Evolutionary conservation across 2,329 filamentous ascomycete species (phyloP), one percentile per base, ranked within the genome.

Genomic region (Pestalotiopsis sp.): DNA sequence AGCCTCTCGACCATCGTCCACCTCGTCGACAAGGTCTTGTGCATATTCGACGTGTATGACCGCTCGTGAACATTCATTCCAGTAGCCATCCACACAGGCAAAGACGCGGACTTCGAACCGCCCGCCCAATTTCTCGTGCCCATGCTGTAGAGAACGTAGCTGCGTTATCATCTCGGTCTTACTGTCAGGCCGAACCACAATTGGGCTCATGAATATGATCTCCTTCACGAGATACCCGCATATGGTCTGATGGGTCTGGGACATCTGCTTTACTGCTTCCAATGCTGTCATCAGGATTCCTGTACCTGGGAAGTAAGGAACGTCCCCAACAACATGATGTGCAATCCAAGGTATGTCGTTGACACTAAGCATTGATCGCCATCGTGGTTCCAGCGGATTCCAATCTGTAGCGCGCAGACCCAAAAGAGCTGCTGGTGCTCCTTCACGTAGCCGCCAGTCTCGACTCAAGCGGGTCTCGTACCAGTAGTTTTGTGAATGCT

Each of bases 281-380:
- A 82, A 72, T 2, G 79, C 80, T 80, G 82, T 82, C 23, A 77
- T 70, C 2, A 82, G 58, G 74, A 79, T 79, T 1, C 78, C 81
- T 0, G 80, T 76, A 0, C 75, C 80, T 1, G 81, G 81, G n/a
- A 76, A 81, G 7, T 82, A 67, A 6, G 78, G 71, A 0, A 70
- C 72, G 12, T 70, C 70, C 61, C 72, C 79, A 39, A 86, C 78
- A 64, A 81, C 74, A 66, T 87, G 84, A 67, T 87, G 82, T 0
- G 75, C 74, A 4, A 86, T 70, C 86, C 86, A 87, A 0, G 82
- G 82, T 1, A 77, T 75, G 3, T 82, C 79, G 11, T 80, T 75
- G 0, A 82, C 66, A 0, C 79, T 77, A 11, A 86, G 75, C 20
- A 84, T 75, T 61, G 84, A 83, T n/a, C 84, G 78, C 86, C 86